Base-by-base conservation (phyloP, 2,329 filamentous ascomycete species). In the Penicillium psychrosexuale region DNA sequence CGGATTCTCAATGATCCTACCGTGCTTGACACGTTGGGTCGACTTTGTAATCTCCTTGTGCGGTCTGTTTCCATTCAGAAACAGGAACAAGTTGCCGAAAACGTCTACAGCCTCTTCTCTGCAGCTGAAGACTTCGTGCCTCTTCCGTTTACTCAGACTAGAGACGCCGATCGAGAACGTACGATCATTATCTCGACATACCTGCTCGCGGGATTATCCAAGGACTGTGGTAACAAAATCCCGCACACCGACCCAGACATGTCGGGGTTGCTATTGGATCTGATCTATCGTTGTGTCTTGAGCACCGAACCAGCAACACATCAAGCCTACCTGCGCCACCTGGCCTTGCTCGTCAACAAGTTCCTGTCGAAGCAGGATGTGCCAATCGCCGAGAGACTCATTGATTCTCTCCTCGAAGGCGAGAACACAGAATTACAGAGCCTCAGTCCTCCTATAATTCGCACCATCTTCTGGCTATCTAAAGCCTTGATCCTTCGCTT, bases 401-500 rank as follows among this genome's bases (percentile, higher is more conserved):
- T 73, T 30, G 69, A 66, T 51, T 65, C 62, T 44, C 63, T 76
- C 17, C 63, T 75, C 28, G 59, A 55, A 24, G 4, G 33, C 19
- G 34, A 44, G 30, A 33, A 67, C 5, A 40, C 57, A 36, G 51
- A 65, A 36, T 50, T 61, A 13, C 49, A 62, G 66, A 55, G 62
- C 5, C 56, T 68, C 22, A 72, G 67, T 31, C 66, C 74, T 6
- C 69, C 75, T 49, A 74, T 72, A 31, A 79, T 86, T 61, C 77
- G 79, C 22, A 77, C 83, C 19, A 75, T 83, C 42, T 86, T 88
- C 68, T 83, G 84, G 63, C 73, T 86, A 37, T 72, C 81, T 8
- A 87, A 86, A 66, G 84, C 82, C 8, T 75, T 88, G 0, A 70
- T 85, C 19, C 73, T 87, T 12, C 80, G 84, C 7, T 67, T 79